Conservation (phyloP, 106 monocot genomes). For the Dioscorea dumetorum region DNA sequence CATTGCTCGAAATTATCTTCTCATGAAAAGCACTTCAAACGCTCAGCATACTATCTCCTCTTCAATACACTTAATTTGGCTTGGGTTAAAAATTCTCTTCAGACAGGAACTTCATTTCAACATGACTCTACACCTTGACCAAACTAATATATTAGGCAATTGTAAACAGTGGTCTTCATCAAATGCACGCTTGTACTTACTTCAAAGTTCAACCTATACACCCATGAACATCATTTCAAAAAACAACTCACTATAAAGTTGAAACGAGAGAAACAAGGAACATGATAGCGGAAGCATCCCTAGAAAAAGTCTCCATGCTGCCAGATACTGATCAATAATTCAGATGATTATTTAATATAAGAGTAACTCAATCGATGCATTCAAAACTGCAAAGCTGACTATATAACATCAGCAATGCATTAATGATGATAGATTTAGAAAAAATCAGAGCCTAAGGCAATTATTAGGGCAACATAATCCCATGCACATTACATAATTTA, state of each 20-base stretch:
- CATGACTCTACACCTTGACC: slow-evolving; percentile 44
- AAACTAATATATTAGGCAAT: slow-evolving; percentile 46
- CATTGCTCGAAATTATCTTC: slow-evolving; percentile 41
- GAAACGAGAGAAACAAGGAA: slow-evolving; percentile 9
- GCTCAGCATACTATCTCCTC: slow-evolving; percentile 39
- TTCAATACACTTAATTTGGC: slow-evolving; percentile 38
- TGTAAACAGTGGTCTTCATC: slow-evolving; percentile 47
- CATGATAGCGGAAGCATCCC: slow-evolving; percentile 14
- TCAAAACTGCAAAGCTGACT: too few species aligned
- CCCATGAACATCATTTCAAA: slow-evolving; percentile 64
- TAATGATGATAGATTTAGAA: too few species aligned
- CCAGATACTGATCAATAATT: too few species aligned
- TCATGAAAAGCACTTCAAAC: slow-evolving; percentile 42
- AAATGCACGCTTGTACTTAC: slow-evolving; percentile 72
- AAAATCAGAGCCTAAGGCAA: too few species aligned
- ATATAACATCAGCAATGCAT: too few species aligned
- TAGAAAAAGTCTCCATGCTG: neutral
- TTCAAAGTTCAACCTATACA: slow-evolving; percentile 73
- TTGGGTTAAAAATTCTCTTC: slow-evolving; percentile 34
- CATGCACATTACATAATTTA: too few species aligned
- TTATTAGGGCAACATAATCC: too few species aligned
- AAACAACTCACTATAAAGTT: slow-evolving; percentile 45
- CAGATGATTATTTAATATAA: too few species aligned
- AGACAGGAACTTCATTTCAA: slow-evolving; percentile 44
- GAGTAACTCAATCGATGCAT: too few species aligned